phyloP scores from a whole-genome alignment of 2,329 filamentous ascomycete species.

The Knufia fluminis region DNA sequence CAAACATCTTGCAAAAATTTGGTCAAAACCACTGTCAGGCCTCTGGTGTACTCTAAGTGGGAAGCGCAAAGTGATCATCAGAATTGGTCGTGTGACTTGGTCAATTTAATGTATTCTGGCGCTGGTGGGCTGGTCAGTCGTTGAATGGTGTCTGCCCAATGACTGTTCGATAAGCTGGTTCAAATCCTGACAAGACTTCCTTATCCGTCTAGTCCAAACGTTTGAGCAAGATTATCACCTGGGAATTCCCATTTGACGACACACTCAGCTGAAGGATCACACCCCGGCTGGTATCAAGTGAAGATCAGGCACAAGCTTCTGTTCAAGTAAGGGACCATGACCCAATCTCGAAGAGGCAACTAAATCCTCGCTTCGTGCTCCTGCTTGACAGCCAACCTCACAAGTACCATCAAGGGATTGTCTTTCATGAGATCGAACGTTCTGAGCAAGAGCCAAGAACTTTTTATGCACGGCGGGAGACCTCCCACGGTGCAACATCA shows the following conservation, averaged over 20 bases:
- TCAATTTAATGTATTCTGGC: neutral
- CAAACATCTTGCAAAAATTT: too few species aligned
- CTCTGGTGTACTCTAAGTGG: too few species aligned
- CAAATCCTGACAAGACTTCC: neutral
- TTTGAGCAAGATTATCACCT: neutral
- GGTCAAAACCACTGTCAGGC: too few species aligned
- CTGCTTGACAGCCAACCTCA: too few species aligned
- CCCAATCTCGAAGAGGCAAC: too few species aligned
- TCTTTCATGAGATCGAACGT: too few species aligned
- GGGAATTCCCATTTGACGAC: neutral
- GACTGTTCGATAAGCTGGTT: neutral
- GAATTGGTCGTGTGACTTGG: neutral
- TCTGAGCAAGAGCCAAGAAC: too few species aligned
- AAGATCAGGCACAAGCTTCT: too few species aligned
- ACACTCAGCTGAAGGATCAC: neutral
- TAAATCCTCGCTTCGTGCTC: too few species aligned
- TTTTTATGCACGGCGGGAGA: neutral
- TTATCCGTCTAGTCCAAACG: neutral
- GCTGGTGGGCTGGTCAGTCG: neutral
- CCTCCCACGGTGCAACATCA: neutral
- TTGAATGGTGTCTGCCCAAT: neutral
- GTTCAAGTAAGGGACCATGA: too few species aligned
- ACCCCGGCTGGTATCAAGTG: too few species aligned
- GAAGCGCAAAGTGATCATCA: neutral
- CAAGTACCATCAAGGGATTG: too few species aligned